Evolutionary conservation across 495 filamentous ascomycete species (phyloP).

Genomic region (Bathelium albidoporum): DNA sequence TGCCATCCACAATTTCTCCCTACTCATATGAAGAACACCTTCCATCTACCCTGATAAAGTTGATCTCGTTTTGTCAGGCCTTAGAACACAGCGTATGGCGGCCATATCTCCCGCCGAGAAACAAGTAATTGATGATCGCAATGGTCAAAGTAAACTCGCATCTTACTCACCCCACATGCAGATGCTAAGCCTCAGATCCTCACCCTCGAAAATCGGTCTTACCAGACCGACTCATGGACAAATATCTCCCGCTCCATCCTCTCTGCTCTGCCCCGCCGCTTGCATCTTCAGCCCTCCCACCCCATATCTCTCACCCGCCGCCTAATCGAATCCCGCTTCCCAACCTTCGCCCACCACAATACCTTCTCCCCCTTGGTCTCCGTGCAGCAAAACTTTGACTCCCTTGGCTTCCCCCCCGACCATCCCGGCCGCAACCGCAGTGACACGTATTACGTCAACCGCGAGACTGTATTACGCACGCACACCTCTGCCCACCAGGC

Average conservation of each 20-base stretch:
- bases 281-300: constrained; percentile 82
- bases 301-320: constrained; percentile 82
- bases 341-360: constrained; percentile 65
- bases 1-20: too few species aligned
- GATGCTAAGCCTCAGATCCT: constrained; percentile 21
- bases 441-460: constrained; percentile 95
- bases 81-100: background rate
- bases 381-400: constrained; percentile 86
- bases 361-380: constrained; percentile 75
- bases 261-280: constrained; percentile 55
- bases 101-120: background rate
- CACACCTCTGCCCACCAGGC: constrained; percentile 91
- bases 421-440: constrained; percentile 80
- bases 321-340: constrained; percentile 85
- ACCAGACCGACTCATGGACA: constrained; percentile 69
- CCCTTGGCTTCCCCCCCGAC: constrained; percentile 78
- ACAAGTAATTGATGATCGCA: background rate
- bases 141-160: background rate
- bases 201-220: constrained; percentile 51
- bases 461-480: constrained; percentile 72
- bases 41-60: too few species aligned
- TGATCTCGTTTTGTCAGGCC: too few species aligned
- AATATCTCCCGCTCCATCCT: constrained; percentile 72
- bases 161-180: constrained; percentile 6
- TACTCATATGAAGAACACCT: too few species aligned